These are phyloP conservation scores for Podaxis carcinomalis DNA, from an alignment of 768 basidiomycete genomes.

Conservation along the genomic window DNA sequence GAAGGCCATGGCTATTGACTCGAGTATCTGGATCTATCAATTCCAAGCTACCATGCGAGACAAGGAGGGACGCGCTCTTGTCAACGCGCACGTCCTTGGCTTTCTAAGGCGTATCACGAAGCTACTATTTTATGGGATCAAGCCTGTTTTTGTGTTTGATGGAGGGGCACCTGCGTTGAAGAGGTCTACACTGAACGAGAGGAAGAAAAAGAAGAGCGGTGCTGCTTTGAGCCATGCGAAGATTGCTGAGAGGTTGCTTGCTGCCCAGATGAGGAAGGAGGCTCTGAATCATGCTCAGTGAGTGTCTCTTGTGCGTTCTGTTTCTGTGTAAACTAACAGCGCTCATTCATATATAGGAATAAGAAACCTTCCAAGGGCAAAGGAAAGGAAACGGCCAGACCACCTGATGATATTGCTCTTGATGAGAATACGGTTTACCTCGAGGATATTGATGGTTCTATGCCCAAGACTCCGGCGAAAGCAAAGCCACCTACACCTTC, in stretches of 20 bases:
- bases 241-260: constrained; percentile 87
- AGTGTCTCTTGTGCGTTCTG: constrained; percentile 28
- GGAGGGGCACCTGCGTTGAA: constrained; percentile 93
- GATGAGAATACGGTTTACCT: constrained; percentile 80
- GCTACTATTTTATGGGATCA: constrained; percentile 94
- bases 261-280: constrained; percentile 88
- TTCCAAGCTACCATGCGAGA: constrained; percentile 99
- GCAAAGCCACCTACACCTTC: constrained; percentile 31
- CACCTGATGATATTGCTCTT: constrained; percentile 39
- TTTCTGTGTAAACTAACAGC: background rate
- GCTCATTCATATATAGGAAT: background rate
- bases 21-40: constrained; percentile 99
- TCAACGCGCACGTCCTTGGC: constrained; percentile 93
- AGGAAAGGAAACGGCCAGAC: constrained; percentile 38
- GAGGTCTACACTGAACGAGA: constrained; percentile 78
- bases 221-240: constrained; percentile 83
- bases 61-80: constrained; percentile 85
- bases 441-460: constrained; percentile 69
- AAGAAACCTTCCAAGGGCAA: constrained; percentile 20
- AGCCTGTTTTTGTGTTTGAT: constrained; percentile 98
- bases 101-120: constrained; percentile 90
- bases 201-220: constrained; percentile 88
- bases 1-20: constrained; percentile 96
- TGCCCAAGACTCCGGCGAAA: constrained; percentile 48
- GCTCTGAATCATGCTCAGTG: constrained; percentile 67